Conservation (phyloP, 306 rosid species). For the Pterocarpus macrocarpus region DNA sequence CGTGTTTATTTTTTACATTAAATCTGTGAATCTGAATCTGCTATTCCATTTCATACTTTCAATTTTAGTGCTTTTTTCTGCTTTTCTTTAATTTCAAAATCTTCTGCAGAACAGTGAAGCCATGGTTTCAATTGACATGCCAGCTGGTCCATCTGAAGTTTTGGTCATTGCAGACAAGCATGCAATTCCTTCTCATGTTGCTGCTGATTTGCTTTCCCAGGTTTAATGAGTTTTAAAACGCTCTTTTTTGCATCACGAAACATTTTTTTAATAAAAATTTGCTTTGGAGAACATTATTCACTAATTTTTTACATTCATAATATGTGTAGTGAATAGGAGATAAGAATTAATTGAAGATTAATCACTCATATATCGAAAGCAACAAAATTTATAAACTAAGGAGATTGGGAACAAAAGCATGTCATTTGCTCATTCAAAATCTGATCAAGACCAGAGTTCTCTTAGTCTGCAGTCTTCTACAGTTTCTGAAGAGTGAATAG, state of each 20-base stretch:
- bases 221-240: constrained; percentile 52
- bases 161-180: constrained; percentile 92
- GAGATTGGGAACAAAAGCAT: constrained; percentile 19
- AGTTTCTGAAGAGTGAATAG: neutral
- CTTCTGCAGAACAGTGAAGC: constrained; percentile 92
- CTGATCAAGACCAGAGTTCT: constrained; percentile 27
- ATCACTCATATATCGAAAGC: constrained; percentile 23
- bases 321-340: neutral
- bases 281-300: neutral
- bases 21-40: neutral
- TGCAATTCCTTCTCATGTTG: constrained; percentile 88
- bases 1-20: constrained; percentile 1
- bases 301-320: neutral
- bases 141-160: constrained; percentile 99
- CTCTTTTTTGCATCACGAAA: constrained; percentile 18
- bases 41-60: constrained; percentile 16
- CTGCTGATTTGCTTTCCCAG: constrained; percentile 99
- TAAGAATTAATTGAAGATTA: constrained; percentile 15
- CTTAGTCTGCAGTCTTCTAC: neutral
- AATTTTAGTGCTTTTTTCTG: neutral
- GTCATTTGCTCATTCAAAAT: constrained; percentile 19
- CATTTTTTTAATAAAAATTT: neutral
- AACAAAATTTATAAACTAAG: constrained; percentile 10
- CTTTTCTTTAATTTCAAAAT: constrained; percentile 1
- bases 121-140: constrained; percentile 98